Evolutionary conservation across 139 green algal genomes (phyloP), one percentile per base, ranked within the genome.

Genomic region (Ettlia oleoabundans): DNA sequence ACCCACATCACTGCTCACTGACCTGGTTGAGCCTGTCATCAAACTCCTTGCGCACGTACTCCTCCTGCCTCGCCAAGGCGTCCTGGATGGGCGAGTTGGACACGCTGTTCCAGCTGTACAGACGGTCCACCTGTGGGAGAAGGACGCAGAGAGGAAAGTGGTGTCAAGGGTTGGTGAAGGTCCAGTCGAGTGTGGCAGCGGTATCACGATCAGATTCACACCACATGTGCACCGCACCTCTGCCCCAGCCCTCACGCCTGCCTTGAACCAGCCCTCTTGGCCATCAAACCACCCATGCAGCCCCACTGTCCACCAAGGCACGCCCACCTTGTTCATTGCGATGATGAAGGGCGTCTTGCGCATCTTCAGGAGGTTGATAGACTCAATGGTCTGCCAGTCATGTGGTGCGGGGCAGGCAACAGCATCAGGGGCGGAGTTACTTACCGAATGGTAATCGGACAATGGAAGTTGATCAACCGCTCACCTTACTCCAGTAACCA

Each of bases 301-400:
- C n/a, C n/a, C n/a, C 52, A 58, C 24, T 24, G 37, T 9, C 19
- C 6, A 24, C 2, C 73, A 52, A 35, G 37, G 51, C 51, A 52
- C 72, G 28, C n/a, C n/a, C 72, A 79, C 92, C 93, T 99, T 99
- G 91, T 99, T 99, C 47, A 99, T 89, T 9, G 97, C 97, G 19
- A 99, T 95, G 85, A 99, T 93, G 87, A 99, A 99, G 30, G 97
- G 97, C 55, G 96, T 99, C 86, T 98, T 98, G 65, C 95, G 89
- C 93, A 96, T 95, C 78, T 95, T 95, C 24, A 99, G 91, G 81
- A 99, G 88, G 83, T 97, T 95, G 78, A 99, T 96, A 67, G 91
- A 97, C 91, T 99, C 97, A 30, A 99, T 93, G 19, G 97, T 99
- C 93, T 99, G 97, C 78, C 40, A n/a, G n/a, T n/a, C n/a, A n/a